These are phyloP conservation scores for Tremella mesenterica DNA, from an alignment of 768 basidiomycete species.

Conservation along the genomic window DNA sequence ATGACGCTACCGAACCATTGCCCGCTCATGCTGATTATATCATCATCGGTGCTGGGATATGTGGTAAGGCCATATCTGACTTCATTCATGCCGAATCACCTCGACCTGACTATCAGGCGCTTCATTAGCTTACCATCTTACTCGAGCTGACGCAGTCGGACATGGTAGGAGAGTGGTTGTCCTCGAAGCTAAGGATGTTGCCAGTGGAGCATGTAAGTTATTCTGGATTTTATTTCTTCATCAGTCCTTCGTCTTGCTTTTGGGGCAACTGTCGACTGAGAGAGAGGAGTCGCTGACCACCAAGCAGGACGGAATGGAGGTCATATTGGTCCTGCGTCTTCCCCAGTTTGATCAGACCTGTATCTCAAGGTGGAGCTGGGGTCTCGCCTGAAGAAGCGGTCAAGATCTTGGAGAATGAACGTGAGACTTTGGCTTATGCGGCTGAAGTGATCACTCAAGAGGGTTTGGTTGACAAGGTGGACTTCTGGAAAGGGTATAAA, in stretches of 20 bases:
- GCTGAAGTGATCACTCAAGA: slow-evolving; percentile 23
- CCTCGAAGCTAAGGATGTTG: slow-evolving; percentile 15
- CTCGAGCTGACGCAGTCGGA: slow-evolving; percentile 10
- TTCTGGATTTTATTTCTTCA: slow-evolving; percentile 1
- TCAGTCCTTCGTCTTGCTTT: slow-evolving; percentile 16
- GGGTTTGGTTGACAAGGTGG: slow-evolving; percentile 11
- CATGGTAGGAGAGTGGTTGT: slow-evolving; percentile 11
- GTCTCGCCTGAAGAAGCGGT: slow-evolving; percentile 24
- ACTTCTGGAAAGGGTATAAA: slow-evolving; percentile 31
- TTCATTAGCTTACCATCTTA: slow-evolving; percentile 26
- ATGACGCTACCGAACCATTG: slow-evolving; percentile 6
- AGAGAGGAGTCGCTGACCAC: not conserved
- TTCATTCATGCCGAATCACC: no score
- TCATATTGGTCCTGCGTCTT: slow-evolving; percentile 24
- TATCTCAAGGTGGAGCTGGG: slow-evolving; percentile 25
- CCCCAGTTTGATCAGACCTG: slow-evolving; percentile 12
- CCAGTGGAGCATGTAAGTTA: slow-evolving; percentile 8
- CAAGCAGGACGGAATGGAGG: slow-evolving; percentile 29
- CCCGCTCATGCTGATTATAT: slow-evolving; percentile 15
- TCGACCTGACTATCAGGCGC: no score
- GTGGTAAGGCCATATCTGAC: slow-evolving; percentile 13
- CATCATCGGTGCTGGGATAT: slow-evolving; percentile 23
- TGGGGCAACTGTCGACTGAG: not conserved
- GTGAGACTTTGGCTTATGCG: slow-evolving; percentile 24
- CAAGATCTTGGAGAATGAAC: slow-evolving; percentile 25